A percentile compares a stretch with the other conserved stretches of the same genome.
Evolutionary conservation across 164 flowering plant genomes (phyloP).

Genomic region (Santalum album): DNA sequence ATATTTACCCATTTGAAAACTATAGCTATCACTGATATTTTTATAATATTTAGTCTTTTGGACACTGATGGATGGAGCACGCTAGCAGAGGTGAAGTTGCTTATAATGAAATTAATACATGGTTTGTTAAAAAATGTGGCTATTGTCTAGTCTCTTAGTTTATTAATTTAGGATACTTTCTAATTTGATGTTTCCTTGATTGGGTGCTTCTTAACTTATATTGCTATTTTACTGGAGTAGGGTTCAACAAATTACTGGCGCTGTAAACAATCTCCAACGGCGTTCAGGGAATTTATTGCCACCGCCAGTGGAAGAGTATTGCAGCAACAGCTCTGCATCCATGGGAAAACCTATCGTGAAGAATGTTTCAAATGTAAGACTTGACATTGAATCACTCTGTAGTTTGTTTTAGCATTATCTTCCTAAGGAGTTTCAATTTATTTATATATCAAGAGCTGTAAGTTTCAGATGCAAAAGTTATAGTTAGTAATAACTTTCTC

Average conservation of each 20-base stretch:
- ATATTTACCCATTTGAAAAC: no score
- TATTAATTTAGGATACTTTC: neutral
- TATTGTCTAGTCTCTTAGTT: neutral
- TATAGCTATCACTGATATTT: no score
- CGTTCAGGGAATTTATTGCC: constrained; percentile 54
- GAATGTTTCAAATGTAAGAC: constrained; percentile 46
- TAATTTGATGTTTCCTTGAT: constrained; percentile 1
- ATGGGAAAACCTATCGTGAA: constrained; percentile 31
- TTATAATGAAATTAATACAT: no score
- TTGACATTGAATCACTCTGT: no score
- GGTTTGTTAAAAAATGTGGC: neutral
- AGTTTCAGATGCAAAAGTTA: no score
- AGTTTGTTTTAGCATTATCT: no score
- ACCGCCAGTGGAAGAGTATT: constrained; percentile 46
- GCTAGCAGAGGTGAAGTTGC: no score
- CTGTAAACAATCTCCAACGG: constrained; percentile 34
- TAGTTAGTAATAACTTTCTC: no score
- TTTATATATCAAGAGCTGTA: no score
- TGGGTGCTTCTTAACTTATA: constrained; percentile 10
- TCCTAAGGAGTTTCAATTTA: no score
- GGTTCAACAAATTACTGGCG: constrained; percentile 60
- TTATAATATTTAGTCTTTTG: no score
- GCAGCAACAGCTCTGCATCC: constrained; percentile 25
- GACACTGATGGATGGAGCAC: no score
- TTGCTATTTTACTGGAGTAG: constrained; percentile 34